Conservation (phyloP, 345 rosid species). For the Trapa incisa region DNA sequence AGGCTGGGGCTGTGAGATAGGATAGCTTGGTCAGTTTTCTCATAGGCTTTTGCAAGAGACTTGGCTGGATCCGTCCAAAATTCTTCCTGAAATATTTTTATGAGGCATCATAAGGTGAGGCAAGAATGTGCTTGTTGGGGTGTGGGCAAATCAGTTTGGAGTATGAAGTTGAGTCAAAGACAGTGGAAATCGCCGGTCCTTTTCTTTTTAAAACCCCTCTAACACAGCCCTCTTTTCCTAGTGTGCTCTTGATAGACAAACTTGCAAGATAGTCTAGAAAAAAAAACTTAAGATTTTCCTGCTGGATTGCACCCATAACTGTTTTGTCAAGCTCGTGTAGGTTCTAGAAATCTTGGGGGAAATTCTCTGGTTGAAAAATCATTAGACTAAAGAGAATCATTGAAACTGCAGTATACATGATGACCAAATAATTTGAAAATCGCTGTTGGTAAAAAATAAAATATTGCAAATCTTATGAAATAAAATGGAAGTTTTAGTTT, state of each 20-base stretch:
- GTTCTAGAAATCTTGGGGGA: too few relatives aligned
- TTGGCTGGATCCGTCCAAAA: conserved; percentile 33
- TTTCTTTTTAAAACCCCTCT: not conserved
- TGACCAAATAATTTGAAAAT: too few relatives aligned
- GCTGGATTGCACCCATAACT: too few relatives aligned
- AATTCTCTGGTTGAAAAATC: too few relatives aligned
- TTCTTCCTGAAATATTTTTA: conserved; percentile 30
- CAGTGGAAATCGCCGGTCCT: not conserved
- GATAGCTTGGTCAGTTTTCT: conserved; percentile 53
- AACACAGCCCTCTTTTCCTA: not conserved
- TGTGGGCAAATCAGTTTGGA: not conserved
- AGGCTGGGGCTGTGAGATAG: conserved; percentile 43
- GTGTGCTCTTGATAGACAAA: not conserved
- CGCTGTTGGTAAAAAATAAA: too few relatives aligned
- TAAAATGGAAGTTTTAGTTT: too few relatives aligned
- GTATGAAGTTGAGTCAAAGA: not conserved
- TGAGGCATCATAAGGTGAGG: not conserved
- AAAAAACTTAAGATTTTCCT: too few relatives aligned
- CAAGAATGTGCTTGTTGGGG: not conserved
- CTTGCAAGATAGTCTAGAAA: not conserved
- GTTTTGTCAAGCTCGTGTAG: too few relatives aligned
- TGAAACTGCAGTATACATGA: too few relatives aligned
- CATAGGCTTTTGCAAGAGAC: conserved; percentile 45
- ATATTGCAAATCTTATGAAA: too few relatives aligned
- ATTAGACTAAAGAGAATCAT: too few relatives aligned